Evolutionary conservation across 1,284 basidiomycete species (phyloP), one percentile per base, ranked within the genome.

Genomic region (Ustilago cynodontis): DNA sequence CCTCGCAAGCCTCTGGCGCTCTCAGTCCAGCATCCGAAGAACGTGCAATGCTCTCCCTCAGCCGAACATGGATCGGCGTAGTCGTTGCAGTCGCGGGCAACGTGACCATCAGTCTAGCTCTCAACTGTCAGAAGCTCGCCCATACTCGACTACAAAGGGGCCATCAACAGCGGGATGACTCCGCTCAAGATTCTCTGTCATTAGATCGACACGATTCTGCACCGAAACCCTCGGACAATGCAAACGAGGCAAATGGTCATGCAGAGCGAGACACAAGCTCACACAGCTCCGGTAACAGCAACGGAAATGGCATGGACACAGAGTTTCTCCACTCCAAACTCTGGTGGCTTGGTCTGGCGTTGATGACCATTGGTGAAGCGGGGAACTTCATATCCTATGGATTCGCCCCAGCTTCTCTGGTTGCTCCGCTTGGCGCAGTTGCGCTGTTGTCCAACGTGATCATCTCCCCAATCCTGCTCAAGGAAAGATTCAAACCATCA

Each of bases 391-490:
- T 85, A 26, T 84, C 93, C 1, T 98, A 94, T 78, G 93, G 90
- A 0, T 93, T 92, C 73, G 92, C 95, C 7, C 95, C 96, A 3
- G 95, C 95, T 9, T 94, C 92, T 22, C 88, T 98, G 14, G 94
- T 98, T n/a, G 95, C 96, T 1, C 96, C 95, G 20, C 89, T 98
- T 8, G 95, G 95, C 33, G 95, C 94, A 33, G 84, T 85, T 1
- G 87, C 96, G 1, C 88, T 99, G 10, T 92, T 98, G 61, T 94
- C 95, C 18, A 98, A 98, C 86, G 97, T 95, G 83, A 89, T 95
- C 53, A 94, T 98, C 77, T 94, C 96, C 0, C 96, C 96, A 10
- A 84, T 95, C 2, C 90, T 98, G 80, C 88, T 97, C 2, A 49
- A 67, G 28, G 72, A 81, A 49, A 83, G 71, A 28, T 82, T 82